Conservation (phyloP, 805 yeast species). For the Lachancea fermentati region DNA sequence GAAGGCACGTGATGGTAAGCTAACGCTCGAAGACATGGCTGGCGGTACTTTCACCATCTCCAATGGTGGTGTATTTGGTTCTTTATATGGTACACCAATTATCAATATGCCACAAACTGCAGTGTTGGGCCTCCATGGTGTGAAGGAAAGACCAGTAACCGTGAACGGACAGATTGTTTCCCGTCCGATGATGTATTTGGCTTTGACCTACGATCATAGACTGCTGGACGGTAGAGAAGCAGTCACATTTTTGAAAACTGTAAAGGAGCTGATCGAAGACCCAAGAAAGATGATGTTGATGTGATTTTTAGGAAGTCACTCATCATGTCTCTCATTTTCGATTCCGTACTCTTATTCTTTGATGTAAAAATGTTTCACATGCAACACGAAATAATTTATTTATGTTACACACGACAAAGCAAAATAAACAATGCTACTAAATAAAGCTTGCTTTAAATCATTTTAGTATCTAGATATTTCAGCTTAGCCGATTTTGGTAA, state of each 20-base stretch:
- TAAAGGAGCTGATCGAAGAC: conserved; percentile 96
- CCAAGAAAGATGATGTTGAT: conserved; percentile 93
- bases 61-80: conserved; percentile 98
- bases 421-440: not conserved
- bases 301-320: conserved; percentile 16
- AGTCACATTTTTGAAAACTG: conserved; percentile 90
- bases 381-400: not conserved
- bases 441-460: not conserved
- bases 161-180: conserved; percentile 93
- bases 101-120: conserved; percentile 98
- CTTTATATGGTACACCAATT: conserved; percentile 96
- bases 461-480: conserved; percentile 5
- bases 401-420: not conserved
- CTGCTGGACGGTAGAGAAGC: conserved; percentile 98
- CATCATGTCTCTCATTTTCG: not conserved
- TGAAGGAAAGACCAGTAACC: conserved; percentile 95
- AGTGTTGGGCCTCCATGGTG: conserved; percentile 94
- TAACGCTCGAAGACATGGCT: conserved; percentile 96
- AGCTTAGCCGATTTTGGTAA: conserved; percentile 1
- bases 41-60: conserved; percentile 99
- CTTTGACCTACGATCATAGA: conserved; percentile 97
- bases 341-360: not conserved
- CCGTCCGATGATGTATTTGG: conserved; percentile 99
- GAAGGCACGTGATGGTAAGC: conserved; percentile 95
- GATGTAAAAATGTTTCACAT: not conserved